Evolutionary conservation across 495 filamentous ascomycete species (phyloP).

Genomic region (Aspergillus campestris): DNA sequence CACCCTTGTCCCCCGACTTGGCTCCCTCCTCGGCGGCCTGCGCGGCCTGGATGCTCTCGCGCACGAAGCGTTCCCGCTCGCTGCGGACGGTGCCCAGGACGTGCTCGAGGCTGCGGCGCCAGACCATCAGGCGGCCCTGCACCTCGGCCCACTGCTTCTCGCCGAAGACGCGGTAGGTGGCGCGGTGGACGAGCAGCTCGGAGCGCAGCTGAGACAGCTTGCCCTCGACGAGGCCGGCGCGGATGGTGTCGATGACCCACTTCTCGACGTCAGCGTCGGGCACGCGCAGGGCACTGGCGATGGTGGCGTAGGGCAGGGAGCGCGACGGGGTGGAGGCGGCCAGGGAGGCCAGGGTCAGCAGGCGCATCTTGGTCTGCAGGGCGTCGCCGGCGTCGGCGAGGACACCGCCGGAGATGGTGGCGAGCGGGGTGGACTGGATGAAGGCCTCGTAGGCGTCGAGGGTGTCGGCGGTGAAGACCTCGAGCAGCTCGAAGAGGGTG

Average conservation of each 20-base stretch:
- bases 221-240: conserved; percentile 88
- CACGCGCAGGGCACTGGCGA: conserved; percentile 75
- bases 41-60: conserved; percentile 34
- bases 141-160: conserved; percentile 98
- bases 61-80: conserved; percentile 60
- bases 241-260: conserved; percentile 98
- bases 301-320: conserved; percentile 75
- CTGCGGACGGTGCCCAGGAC: conserved; percentile 67
- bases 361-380: conserved; percentile 86
- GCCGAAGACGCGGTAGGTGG: conserved; percentile 90
- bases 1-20: conserved; percentile 14
- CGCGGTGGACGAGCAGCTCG: conserved; percentile 88
- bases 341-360: conserved; percentile 84
- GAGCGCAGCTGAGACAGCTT: conserved; percentile 84
- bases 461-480: conserved; percentile 87
- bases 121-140: conserved; percentile 77
- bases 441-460: conserved; percentile 95
- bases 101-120: conserved; percentile 66
- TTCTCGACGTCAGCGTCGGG: conserved; percentile 78
- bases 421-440: conserved; percentile 39
- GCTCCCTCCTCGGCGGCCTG: conserved; percentile 21
- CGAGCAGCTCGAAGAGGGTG: conserved; percentile 78
- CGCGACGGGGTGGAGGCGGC: conserved; percentile 74
- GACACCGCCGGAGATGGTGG: conserved; percentile 36
- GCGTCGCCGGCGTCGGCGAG: conserved; percentile 60